Base-by-base conservation (phyloP, 192 early-diverging fungal species). In the Fimicolochytrium jonesii region DNA sequence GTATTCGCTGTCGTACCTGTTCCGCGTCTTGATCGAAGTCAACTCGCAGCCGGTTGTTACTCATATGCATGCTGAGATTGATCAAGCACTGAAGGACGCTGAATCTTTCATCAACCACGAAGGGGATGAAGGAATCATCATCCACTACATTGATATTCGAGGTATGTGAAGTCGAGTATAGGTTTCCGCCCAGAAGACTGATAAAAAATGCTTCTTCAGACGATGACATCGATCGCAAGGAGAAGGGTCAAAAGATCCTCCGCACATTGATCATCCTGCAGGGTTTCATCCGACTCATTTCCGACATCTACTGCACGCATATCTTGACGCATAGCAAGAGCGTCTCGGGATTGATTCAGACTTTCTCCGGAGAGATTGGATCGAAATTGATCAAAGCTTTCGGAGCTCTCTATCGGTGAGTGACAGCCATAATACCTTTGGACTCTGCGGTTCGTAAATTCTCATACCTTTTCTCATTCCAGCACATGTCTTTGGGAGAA, bases 301-400 rank as follows among this genome's bases (percentile, higher is more conserved):
- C 86, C 6, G 88, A 91, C 59, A 76, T 90, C 29, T 92, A 81
- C 71, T 86, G 73, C 52, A 76, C 84, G 0, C 79, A 88, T 20
- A 57, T 74, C 6, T 75, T 86, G 47, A 82, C 87, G 1, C 88
- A 90, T 61, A 75, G 76, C 11, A 80, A 82, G 35, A 85, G 78
- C 55, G 80, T 83, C 32, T 61, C 70, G 6, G 74, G 86, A 22
- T 68, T 89, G 4, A 67, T 88, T 1, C 70, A 80, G 22, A 82
- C 80, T 22, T 88, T 93, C 30, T 65, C 81, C 25, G 77, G 73
- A n/a, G 69, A 73, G 6, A 33, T 68, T 2, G 80, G 74, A 0
- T 70, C 77, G 2, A 55, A 75, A 20, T 74, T 86, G 9, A 62
- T 90, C 5, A 56, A 72, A 9, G 41, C 56, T 9, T 64, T 90